These are phyloP conservation scores for Pseudocercospora macadamiae DNA, from an alignment of 2,329 filamentous ascomycete genomes.

Conservation along the genomic window DNA sequence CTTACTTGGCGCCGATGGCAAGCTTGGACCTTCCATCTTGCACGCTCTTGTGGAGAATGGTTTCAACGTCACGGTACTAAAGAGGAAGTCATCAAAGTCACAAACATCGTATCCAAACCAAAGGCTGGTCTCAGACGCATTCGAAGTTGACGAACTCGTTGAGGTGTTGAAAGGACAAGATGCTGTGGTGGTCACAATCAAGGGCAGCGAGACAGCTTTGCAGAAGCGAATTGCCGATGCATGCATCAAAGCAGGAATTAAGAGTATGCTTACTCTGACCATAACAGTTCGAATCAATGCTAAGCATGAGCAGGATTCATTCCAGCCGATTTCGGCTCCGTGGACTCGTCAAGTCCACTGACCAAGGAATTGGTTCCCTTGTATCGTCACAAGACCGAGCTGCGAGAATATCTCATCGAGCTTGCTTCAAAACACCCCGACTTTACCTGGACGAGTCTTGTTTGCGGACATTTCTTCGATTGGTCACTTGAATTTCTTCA, in stretches of 20 bases:
- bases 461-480: conserved; percentile 65
- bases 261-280: conserved; percentile 40
- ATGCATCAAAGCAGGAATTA: conserved; percentile 61
- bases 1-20: conserved; percentile 49
- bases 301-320: conserved; percentile 47
- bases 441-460: conserved; percentile 64
- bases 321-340: conserved; percentile 61
- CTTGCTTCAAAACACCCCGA: conserved; percentile 38
- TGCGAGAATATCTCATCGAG: conserved; percentile 57
- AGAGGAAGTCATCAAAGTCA: conserved; percentile 51
- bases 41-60: conserved; percentile 44
- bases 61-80: conserved; percentile 61
- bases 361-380: conserved; percentile 51
- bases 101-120: conserved; percentile 38
- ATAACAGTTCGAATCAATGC: background rate
- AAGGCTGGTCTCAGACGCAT: conserved; percentile 52
- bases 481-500: conserved; percentile 61
- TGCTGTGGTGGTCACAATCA: conserved; percentile 56
- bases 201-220: conserved; percentile 43
- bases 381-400: conserved; percentile 54
- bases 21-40: conserved; percentile 48
- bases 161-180: conserved; percentile 59
- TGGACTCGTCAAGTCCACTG: conserved; percentile 43
- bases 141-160: conserved; percentile 52
- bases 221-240: conserved; percentile 62